Percentiles rank a stretch among this genome's conserved stretches.
These are phyloP conservation scores for Calonectria hongkongensis DNA, from an alignment of 2,329 filamentous ascomycete species.

Conservation along the genomic window DNA sequence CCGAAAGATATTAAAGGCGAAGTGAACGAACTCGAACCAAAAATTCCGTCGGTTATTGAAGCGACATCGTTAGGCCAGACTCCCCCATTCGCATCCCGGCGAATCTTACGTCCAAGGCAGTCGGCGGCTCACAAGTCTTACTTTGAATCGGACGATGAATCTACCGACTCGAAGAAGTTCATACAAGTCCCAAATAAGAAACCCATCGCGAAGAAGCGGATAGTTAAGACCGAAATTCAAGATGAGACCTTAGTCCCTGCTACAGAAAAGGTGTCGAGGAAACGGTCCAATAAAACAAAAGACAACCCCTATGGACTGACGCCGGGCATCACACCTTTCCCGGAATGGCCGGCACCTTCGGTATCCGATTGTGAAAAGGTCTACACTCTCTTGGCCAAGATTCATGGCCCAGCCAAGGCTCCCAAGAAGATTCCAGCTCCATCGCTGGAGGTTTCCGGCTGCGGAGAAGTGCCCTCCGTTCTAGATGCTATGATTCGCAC, in stretches of 20 bases:
- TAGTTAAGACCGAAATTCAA: conserved; percentile 45
- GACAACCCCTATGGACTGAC: conserved; percentile 54
- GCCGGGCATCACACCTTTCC: conserved; percentile 53
- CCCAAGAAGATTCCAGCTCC: conserved; percentile 54
- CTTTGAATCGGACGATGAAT: conserved; percentile 50
- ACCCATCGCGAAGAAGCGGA: conserved; percentile 23
- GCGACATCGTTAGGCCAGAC: not conserved
- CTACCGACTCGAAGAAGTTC: not conserved
- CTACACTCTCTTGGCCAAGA: conserved; percentile 47
- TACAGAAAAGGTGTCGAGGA: conserved; percentile 41
- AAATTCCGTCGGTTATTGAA: not conserved
- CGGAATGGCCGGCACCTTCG: conserved; percentile 51
- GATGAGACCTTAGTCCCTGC: conserved; percentile 29
- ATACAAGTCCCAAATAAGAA: not conserved
- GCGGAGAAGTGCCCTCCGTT: conserved; percentile 54
- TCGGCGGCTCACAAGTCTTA: conserved; percentile 35
- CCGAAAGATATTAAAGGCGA: not conserved
- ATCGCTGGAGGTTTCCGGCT: conserved; percentile 54
- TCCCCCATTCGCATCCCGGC: not conserved
- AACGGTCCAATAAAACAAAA: conserved; percentile 51
- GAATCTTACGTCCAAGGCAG: conserved; percentile 38
- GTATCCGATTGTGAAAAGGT: conserved; percentile 49
- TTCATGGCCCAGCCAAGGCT: conserved; percentile 52
- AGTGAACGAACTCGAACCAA: not conserved
- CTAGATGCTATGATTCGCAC: conserved; percentile 54